Evolutionary conservation across 345 rosid genomes (phyloP).

Genomic region (Populus euphratica): DNA sequence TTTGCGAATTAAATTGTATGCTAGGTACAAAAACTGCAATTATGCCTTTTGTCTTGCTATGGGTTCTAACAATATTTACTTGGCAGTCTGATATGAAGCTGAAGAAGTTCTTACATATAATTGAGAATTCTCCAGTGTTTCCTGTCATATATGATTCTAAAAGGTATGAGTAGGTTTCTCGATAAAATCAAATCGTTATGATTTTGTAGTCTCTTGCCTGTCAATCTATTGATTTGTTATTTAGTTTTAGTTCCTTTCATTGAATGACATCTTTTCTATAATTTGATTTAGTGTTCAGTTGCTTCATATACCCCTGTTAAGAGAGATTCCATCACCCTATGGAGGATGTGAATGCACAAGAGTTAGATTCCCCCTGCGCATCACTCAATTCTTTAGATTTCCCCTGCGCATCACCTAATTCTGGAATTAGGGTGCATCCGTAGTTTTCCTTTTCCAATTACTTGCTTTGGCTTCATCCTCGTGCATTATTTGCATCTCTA

Average conservation of each 20-base stretch:
- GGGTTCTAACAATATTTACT: constrained; percentile 7
- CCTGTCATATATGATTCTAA: constrained; percentile 72
- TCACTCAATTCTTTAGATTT: not conserved
- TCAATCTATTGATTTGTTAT: not conserved
- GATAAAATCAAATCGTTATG: not conserved
- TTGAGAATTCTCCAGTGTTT: constrained; percentile 77
- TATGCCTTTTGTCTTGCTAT: not conserved
- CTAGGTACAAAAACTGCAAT: not conserved
- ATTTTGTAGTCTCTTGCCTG: constrained; percentile 1
- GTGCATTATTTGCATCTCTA: not conserved
- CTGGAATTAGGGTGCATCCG: not conserved
- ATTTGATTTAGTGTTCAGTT: constrained; percentile 2
- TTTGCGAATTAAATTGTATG: not conserved
- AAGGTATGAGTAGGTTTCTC: constrained; percentile 45
- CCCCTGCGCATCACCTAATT: not conserved
- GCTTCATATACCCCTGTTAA: not conserved
- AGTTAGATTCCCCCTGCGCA: not conserved
- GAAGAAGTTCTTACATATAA: constrained; percentile 86
- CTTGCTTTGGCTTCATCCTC: not conserved
- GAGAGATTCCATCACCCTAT: not conserved
- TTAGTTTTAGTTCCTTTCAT: not conserved
- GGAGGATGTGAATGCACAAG: not conserved
- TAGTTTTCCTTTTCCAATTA: not conserved
- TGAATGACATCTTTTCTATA: not conserved
- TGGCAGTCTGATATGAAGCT: constrained; percentile 84